A percentile compares a stretch with the other conserved stretches of the same genome.
These are phyloP conservation scores for Fusarium sp. DNA, from an alignment of 2,329 filamentous ascomycete genomes.

Conservation along the genomic window DNA sequence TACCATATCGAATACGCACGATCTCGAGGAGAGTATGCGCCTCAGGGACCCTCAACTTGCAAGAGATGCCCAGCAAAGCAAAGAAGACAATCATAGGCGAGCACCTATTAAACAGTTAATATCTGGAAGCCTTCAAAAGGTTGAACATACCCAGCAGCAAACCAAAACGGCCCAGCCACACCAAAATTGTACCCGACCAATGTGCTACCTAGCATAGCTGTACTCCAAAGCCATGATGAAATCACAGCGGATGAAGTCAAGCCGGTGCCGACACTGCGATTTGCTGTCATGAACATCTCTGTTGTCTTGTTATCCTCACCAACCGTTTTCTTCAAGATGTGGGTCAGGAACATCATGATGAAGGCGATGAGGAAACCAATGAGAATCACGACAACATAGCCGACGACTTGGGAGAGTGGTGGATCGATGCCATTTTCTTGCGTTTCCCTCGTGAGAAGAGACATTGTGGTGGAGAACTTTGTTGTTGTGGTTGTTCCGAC, in stretches of 20 bases:
- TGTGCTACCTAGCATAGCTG: conserved; percentile 63
- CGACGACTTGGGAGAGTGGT: conserved; percentile 49
- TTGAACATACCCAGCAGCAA: conserved; percentile 60
- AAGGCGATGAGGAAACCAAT: conserved; percentile 54
- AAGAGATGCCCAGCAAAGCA: conserved; percentile 63
- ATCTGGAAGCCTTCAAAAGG: accelerated
- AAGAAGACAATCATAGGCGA: conserved; percentile 70
- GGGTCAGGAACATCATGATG: conserved; percentile 62
- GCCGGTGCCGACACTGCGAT: conserved; percentile 64
- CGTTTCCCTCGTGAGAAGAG: conserved; percentile 1
- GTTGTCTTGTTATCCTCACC: conserved; percentile 66
- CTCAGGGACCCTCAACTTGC: conserved; percentile 65
- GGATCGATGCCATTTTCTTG: conserved; percentile 38
- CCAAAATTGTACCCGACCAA: conserved; percentile 68
- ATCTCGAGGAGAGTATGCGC: conserved; percentile 68
- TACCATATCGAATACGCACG: conserved; percentile 64
- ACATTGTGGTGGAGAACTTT: neutral
- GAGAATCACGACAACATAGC: conserved; percentile 53
- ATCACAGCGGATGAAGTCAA: conserved; percentile 67
- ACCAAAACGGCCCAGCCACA: conserved; percentile 69
- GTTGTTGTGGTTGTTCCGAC: neutral
- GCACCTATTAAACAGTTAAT: conserved; percentile 45
- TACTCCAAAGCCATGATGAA: conserved; percentile 68
- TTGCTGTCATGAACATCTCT: conserved; percentile 69
- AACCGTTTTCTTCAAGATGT: conserved; percentile 61